phyloP scores from a whole-genome alignment of 805 yeast genomes.

The Candida fluviatilis region DNA sequence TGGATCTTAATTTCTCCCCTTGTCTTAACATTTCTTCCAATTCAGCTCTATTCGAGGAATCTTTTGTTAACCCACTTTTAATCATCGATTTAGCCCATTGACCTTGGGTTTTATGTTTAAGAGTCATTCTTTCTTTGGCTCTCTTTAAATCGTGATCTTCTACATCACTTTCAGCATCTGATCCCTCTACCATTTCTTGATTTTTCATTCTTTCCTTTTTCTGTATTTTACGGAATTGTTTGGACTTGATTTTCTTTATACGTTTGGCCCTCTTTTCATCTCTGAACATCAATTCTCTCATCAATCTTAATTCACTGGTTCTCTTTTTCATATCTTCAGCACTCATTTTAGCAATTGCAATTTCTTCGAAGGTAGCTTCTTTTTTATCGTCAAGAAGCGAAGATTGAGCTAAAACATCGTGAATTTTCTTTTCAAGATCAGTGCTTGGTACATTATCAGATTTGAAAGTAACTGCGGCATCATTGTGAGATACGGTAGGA shows the following conservation, averaged over 20 bases:
- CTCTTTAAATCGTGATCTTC: constrained; percentile 71
- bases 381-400: constrained; percentile 66
- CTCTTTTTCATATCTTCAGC: constrained; percentile 75
- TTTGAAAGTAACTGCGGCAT: constrained; percentile 50
- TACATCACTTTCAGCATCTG: constrained; percentile 43
- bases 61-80: constrained; percentile 86
- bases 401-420: constrained; percentile 57
- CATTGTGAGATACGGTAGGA: constrained; percentile 41
- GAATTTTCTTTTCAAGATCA: constrained; percentile 65
- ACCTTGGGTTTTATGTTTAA: constrained; percentile 83
- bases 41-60: constrained; percentile 76
- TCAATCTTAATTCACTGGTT: constrained; percentile 76
- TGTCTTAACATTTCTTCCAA: constrained; percentile 92
- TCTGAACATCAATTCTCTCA: constrained; percentile 95
- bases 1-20: constrained; percentile 71
- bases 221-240: constrained; percentile 78
- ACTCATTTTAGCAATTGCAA: constrained; percentile 75
- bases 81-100: constrained; percentile 91
- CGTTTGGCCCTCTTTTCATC: constrained; percentile 90
- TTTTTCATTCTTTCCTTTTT: constrained; percentile 78
- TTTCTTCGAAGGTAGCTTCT: constrained; percentile 82
- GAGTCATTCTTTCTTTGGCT: constrained; percentile 88
- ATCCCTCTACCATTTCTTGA: constrained; percentile 62
- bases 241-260: constrained; percentile 91
- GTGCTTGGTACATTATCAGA: constrained; percentile 41